phyloP scores from a whole-genome alignment of 306 rosid species.

The Quercus variabilis region DNA sequence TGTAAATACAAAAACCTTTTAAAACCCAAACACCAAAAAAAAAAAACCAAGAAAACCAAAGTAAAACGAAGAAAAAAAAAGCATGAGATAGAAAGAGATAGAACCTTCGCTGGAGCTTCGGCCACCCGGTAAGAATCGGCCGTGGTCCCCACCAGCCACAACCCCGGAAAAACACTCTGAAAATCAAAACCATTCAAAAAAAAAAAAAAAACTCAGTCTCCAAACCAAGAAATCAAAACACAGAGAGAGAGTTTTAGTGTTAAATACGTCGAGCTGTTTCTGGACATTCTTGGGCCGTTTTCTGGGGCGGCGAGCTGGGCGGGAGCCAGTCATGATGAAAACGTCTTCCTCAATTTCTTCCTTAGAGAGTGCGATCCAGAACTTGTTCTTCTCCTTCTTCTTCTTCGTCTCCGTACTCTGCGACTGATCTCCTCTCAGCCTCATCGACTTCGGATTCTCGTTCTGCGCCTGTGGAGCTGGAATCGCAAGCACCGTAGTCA shows the following conservation, averaged over 20 bases:
- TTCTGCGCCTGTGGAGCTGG: slow-evolving; percentile 19
- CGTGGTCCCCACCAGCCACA: slow-evolving; percentile 80
- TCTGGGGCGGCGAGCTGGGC: slow-evolving; percentile 81
- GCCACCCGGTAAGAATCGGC: slow-evolving; percentile 63
- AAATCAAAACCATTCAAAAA: slow-evolving; percentile 7
- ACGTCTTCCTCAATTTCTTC: slow-evolving; percentile 97
- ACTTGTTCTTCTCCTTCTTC: slow-evolving; percentile 80
- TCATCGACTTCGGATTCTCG: slow-evolving; percentile 65
- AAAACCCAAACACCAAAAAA: background rate
- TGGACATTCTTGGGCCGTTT: slow-evolving; percentile 86
- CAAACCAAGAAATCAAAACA: background rate
- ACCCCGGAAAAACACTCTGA: slow-evolving; percentile 79
- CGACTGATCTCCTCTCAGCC: slow-evolving; percentile 57
- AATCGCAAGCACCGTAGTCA: slow-evolving; percentile 44
- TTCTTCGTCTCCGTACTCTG: slow-evolving; percentile 44
- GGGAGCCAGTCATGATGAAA: slow-evolving; percentile 84
- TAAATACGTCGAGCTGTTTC: slow-evolving; percentile 81
- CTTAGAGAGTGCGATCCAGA: slow-evolving; percentile 90
- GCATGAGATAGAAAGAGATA: background rate
- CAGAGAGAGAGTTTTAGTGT: background rate
- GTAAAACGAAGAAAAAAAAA: too few species aligned
- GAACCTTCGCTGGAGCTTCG: slow-evolving; percentile 73
- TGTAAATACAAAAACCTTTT: background rate
- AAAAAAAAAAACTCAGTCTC: background rate
- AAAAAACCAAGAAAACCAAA: background rate